Evolutionary conservation across 768 basidiomycete species (phyloP).

Genomic region (Mycena chlorophos): DNA sequence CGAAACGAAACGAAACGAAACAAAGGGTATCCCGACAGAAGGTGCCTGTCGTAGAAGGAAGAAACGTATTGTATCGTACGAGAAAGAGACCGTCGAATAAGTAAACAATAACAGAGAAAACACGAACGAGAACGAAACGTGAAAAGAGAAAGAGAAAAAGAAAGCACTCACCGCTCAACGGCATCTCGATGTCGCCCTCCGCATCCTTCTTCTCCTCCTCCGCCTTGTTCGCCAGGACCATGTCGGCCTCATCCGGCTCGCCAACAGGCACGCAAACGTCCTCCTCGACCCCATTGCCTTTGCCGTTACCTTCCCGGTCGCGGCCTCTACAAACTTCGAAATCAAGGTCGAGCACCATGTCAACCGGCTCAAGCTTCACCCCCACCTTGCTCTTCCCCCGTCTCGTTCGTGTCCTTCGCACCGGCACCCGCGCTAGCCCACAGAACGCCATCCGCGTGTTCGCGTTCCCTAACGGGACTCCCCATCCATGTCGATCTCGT

Average conservation of each 20-base stretch:
- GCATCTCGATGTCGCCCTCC: background rate
- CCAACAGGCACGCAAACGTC: background rate
- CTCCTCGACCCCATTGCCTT: too few species aligned
- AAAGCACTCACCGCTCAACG: too few species aligned
- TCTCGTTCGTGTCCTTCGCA: too few species aligned
- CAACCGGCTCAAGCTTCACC: background rate
- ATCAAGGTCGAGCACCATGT: background rate
- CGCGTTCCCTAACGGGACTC: background rate
- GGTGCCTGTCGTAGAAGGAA: too few species aligned
- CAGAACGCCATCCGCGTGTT: background rate
- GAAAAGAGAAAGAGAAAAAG: too few species aligned
- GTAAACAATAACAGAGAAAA: background rate
- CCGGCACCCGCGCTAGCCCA: too few species aligned
- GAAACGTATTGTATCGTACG: too few species aligned
- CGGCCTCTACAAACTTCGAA: background rate
- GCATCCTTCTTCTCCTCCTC: background rate
- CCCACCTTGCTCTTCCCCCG: background rate
- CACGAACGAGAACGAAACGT: background rate
- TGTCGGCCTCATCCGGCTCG: background rate
- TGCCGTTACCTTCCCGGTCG: background rate
- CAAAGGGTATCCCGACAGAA: too few species aligned
- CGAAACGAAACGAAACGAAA: too few species aligned
- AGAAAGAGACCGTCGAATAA: too few species aligned
- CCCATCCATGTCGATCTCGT: constrained; percentile 22
- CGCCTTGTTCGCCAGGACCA: too few species aligned